Base-by-base conservation (phyloP, 2,329 filamentous ascomycete species). In the Phaeomoniella chlamydospora region DNA sequence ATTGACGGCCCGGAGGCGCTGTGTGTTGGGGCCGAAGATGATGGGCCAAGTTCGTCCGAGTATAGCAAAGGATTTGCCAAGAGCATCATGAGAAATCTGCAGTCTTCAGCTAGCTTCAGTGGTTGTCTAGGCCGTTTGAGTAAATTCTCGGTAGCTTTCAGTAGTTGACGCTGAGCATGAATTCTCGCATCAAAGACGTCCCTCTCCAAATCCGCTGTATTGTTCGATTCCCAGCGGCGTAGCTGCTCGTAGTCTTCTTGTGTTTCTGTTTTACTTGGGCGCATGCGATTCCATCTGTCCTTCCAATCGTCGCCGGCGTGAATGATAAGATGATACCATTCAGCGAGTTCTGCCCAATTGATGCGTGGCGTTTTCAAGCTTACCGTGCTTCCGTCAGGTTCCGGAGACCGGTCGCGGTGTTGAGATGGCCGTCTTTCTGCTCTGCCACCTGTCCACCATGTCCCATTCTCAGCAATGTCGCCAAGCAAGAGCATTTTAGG, bases 111-210 rank as follows among this genome's bases (percentile, higher is more conserved):
- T 16, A 74, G 71, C 33, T 65, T 70, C 35, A 94, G 54, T 4
- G 72, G 72, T 18, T 77, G 71, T 1, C 82, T 76, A 0, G 87
- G 86, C 13, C 85, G 72, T 54, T 87, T 92, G 14, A 94, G 63
- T 5, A 93, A 57, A 45, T 71, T 76, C 53, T 94, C 87, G 0
- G 75, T 81, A 6, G 77, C 76, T 54, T 87, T 92, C 15, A 94
- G 61, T 5, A 94, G 57, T 1, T 74, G 68, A 37, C 76, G 67
- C 40, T 83, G 77, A 11, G 76, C 56, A 53, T 87, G 80, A 16
- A 73, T 64, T 48, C 84, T 77, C 2, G 78, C 82, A 41, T 75
- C 70, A 17, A 53, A 49, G 18, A 77, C 52, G 33, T 70, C 61
- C 22, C 60, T 58, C 34, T 75, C 67, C 26, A 77, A 62, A 15